A percentile compares a stretch with the other conserved stretches of the same genome.
Evolutionary conservation across 2,329 filamentous ascomycete species (phyloP).

Genomic region (Diaporthe sp.): DNA sequence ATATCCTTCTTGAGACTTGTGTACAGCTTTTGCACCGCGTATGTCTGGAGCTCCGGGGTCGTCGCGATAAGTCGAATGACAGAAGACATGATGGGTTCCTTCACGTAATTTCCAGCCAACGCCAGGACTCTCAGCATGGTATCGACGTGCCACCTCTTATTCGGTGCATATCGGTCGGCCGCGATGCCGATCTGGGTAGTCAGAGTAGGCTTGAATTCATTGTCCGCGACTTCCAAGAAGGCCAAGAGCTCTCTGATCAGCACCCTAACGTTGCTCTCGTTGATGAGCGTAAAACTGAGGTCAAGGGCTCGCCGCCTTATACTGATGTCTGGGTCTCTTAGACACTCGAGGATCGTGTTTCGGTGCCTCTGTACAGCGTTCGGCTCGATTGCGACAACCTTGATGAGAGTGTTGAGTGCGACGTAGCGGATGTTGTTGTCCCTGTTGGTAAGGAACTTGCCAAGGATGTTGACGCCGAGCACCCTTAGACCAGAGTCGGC

Average conservation of each 20-base stretch:
- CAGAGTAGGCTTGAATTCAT: slow-evolving; percentile 99
- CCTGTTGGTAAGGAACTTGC: slow-evolving; percentile 97
- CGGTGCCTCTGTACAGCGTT: slow-evolving; percentile 97
- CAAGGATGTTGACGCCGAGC: slow-evolving; percentile 96
- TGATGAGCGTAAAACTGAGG: slow-evolving; percentile 97
- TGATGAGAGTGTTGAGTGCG: slow-evolving; percentile 95
- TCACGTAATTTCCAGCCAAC: slow-evolving; percentile 95
- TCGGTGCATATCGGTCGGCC: slow-evolving; percentile 94
- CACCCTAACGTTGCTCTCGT: slow-evolving; percentile 94
- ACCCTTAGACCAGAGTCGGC: slow-evolving; percentile 95
- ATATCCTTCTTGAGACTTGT: slow-evolving; percentile 93
- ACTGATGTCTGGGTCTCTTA: slow-evolving; percentile 97
- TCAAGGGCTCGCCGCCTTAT: slow-evolving; percentile 96
- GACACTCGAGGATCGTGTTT: slow-evolving; percentile 96
- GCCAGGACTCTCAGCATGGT: slow-evolving; percentile 96
- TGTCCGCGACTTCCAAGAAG: slow-evolving; percentile 96
- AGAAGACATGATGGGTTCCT: slow-evolving; percentile 96
- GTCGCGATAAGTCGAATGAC: slow-evolving; percentile 97
- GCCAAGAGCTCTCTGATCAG: slow-evolving; percentile 93
- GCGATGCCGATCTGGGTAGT: slow-evolving; percentile 98
- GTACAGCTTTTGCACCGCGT: slow-evolving; percentile 96
- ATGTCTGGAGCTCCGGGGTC: slow-evolving; percentile 93
- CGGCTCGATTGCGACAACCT: slow-evolving; percentile 97
- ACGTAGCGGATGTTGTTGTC: slow-evolving; percentile 99
- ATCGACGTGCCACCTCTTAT: slow-evolving; percentile 98